phyloP scores from a whole-genome alignment of 306 rosid genomes.

The Sindora glabra region DNA sequence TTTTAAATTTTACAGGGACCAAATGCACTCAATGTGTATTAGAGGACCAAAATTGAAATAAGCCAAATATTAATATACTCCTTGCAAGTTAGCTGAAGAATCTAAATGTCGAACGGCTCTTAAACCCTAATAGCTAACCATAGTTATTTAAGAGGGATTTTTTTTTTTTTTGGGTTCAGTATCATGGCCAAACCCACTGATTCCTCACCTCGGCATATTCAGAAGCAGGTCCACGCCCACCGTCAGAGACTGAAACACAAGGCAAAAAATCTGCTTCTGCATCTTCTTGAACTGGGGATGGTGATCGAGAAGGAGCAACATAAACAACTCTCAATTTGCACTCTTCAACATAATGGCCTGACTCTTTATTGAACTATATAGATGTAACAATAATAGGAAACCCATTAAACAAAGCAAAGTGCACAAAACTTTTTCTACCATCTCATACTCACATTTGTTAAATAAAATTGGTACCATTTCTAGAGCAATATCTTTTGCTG shows the following conservation, averaged over 20 bases:
- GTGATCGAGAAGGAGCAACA: constrained; percentile 74
- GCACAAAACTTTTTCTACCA: neutral
- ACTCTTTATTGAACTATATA: constrained; percentile 80
- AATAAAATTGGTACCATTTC: constrained; percentile 50
- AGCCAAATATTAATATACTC: no score
- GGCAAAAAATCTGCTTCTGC: constrained; percentile 87
- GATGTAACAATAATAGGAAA: constrained; percentile 11
- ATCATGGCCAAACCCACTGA: constrained; percentile 5
- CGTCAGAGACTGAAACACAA: constrained; percentile 74
- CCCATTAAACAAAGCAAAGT: neutral
- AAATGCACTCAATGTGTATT: no score
- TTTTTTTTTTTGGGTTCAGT: no score
- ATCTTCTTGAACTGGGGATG: constrained; percentile 82
- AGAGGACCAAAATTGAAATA: no score
- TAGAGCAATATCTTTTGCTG: constrained; percentile 51
- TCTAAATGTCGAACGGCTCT: no score
- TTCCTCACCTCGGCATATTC: constrained; percentile 50
- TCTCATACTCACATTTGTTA: no score
- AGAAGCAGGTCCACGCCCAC: constrained; percentile 47
- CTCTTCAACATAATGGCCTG: constrained; percentile 66
- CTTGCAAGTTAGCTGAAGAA: no score
- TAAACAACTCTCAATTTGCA: constrained; percentile 73
- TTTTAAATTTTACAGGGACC: no score
- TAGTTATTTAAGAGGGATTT: no score
- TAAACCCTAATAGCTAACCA: no score